These are phyloP conservation scores for Blastobotrys mokoenaii DNA, from an alignment of 805 yeast species.

Conservation along the genomic window DNA sequence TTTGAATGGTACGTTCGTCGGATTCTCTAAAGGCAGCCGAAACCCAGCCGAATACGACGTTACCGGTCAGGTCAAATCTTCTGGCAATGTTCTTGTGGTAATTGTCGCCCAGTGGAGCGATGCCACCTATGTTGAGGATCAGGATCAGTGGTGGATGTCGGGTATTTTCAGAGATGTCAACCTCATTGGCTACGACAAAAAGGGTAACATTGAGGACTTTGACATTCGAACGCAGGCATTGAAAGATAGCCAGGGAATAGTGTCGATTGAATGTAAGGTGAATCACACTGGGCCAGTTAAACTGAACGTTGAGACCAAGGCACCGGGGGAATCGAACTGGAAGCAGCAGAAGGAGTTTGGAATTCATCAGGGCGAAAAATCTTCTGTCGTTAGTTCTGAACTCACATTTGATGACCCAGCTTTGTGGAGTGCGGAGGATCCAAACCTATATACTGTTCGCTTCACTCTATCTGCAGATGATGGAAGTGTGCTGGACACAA, in stretches of 20 bases:
- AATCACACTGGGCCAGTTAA: background rate
- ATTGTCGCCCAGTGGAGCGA: constrained; percentile 30
- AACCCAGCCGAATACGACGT: constrained; percentile 30
- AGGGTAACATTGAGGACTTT: constrained; percentile 27
- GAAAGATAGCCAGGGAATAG: constrained; percentile 10
- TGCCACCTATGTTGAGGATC: constrained; percentile 31
- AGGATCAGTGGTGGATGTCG: constrained; percentile 35
- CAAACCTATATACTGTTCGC: constrained; percentile 23
- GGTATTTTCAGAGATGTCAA: constrained; percentile 34
- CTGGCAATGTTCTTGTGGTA: constrained; percentile 17
- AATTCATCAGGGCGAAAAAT: background rate
- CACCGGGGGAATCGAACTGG: background rate
- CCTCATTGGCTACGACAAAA: constrained; percentile 21
- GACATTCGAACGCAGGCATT: constrained; percentile 19
- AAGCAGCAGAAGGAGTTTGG: background rate
- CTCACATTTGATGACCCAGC: constrained; percentile 16
- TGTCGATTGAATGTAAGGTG: constrained; percentile 8
- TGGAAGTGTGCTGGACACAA: constrained; percentile 14
- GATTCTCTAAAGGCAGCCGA: constrained; percentile 30
- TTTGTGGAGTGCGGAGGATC: constrained; percentile 32
- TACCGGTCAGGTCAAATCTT: constrained; percentile 9
- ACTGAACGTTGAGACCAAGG: background rate
- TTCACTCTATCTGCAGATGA: constrained; percentile 12
- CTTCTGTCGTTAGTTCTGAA: constrained; percentile 5
- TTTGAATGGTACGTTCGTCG: constrained; percentile 28